Percentiles rank a stretch among this genome's conserved stretches.
phyloP scores from a whole-genome alignment of 2,329 filamentous ascomycete species.

The Colletotrichum chrysophilum region DNA sequence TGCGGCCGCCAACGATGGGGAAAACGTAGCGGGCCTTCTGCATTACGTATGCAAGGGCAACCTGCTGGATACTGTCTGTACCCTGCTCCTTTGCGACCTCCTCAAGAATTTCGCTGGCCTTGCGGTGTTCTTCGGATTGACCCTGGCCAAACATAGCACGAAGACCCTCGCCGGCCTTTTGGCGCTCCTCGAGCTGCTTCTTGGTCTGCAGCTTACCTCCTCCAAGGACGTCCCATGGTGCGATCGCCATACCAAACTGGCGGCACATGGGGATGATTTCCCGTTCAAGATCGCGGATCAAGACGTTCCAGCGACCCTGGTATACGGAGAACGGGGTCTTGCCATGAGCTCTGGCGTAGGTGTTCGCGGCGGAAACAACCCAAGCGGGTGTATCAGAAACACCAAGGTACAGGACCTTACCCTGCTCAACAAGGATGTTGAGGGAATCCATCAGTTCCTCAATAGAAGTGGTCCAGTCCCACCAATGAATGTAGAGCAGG shows the following conservation, averaged over 20 bases:
- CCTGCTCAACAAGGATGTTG: constrained; percentile 43
- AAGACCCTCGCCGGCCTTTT: constrained; percentile 42
- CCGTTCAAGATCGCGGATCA: constrained; percentile 40
- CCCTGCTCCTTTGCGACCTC: constrained; percentile 63
- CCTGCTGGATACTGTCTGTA: constrained; percentile 60
- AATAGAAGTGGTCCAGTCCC: constrained; percentile 47
- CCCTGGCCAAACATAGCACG: constrained; percentile 30
- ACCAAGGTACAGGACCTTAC: constrained; percentile 47
- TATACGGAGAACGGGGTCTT: constrained; percentile 43
- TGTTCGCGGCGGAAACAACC: constrained; percentile 43
- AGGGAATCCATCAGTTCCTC: constrained; percentile 48
- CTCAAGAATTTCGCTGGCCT: constrained; percentile 62
- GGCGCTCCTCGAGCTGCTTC: constrained; percentile 34
- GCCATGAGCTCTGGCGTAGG: constrained; percentile 38
- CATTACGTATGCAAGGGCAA: constrained; percentile 59
- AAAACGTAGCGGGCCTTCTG: constrained; percentile 58
- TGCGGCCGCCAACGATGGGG: constrained; percentile 58
- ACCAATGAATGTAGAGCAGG: constrained; percentile 50
- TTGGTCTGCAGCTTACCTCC: constrained; percentile 54
- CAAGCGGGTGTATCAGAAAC: constrained; percentile 45
- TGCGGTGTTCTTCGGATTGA: constrained; percentile 53
- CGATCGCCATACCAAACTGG: constrained; percentile 53
- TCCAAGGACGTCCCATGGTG: constrained; percentile 66
- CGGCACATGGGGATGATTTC: constrained; percentile 48
- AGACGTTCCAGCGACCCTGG: constrained; percentile 43